Evolutionary conservation across 202 grass and related monocot genomes (phyloP).

Genomic region (Setaria italica): DNA sequence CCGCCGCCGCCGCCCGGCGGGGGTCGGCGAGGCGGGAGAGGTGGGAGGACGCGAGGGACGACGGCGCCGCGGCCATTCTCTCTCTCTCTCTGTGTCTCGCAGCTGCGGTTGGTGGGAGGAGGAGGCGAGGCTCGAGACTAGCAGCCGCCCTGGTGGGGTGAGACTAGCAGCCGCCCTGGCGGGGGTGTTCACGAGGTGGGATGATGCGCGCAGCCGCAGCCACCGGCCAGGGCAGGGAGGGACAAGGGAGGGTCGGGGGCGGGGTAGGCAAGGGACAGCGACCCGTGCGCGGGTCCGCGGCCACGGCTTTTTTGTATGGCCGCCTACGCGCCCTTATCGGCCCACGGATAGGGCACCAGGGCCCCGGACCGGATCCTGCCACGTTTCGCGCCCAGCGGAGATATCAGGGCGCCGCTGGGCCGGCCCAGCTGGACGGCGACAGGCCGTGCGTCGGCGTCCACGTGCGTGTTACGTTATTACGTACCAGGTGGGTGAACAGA

Average conservation of each 20-base stretch:
- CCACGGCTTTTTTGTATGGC: slow-evolving; percentile 51
- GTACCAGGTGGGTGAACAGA: no score
- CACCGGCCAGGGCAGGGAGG: not conserved
- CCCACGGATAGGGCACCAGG: slow-evolving; percentile 50
- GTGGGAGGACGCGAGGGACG: slow-evolving; percentile 66
- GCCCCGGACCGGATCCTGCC: not conserved
- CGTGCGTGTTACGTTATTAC: not conserved
- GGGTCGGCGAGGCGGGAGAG: slow-evolving; percentile 59
- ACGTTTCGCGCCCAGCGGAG: slow-evolving; percentile 5
- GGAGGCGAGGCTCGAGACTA: not conserved
- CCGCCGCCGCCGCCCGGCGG: slow-evolving; percentile 40
- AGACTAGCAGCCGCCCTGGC: no score
- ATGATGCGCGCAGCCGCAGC: slow-evolving; percentile 14
- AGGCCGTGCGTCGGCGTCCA: not conserved
- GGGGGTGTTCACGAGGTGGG: not conserved
- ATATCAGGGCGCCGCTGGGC: slow-evolving; percentile 20
- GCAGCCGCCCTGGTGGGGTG: not conserved
- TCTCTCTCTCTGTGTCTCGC: not conserved
- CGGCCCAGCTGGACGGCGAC: slow-evolving; percentile 42
- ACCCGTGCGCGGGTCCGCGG: slow-evolving; percentile 31
- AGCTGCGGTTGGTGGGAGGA: slow-evolving; percentile 44
- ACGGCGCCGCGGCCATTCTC: slow-evolving; percentile 71
- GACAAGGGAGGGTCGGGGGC: no score
- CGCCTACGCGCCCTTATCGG: slow-evolving; percentile 50
- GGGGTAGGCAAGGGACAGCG: slow-evolving; percentile 23